These are phyloP conservation scores for Rhizopus microsporus DNA, from an alignment of 371 early-diverging fungal species.

Conservation along the genomic window DNA sequence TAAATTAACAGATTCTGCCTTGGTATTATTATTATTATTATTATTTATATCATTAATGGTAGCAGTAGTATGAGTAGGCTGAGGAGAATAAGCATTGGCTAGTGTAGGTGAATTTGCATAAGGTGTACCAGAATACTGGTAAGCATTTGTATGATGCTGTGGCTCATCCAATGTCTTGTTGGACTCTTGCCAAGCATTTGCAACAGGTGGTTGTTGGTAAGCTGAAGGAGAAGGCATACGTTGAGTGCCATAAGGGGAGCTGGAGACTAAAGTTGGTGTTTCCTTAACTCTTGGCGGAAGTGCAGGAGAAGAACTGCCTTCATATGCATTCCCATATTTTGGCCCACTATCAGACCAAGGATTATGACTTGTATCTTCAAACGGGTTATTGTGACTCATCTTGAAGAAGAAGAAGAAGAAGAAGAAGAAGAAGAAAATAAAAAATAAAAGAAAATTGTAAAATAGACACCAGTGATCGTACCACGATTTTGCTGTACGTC, in stretches of 20 bases:
- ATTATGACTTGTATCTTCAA: constrained; percentile 8
- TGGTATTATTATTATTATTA: constrained; percentile 1
- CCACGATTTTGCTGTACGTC: constrained; percentile 6
- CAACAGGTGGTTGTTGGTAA: constrained; percentile 23
- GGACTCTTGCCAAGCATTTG: constrained; percentile 31
- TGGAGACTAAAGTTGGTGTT: constrained; percentile 1
- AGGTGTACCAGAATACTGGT: constrained; percentile 34
- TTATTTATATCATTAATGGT: neutral
- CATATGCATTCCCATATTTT: constrained; percentile 32
- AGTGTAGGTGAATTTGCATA: constrained; percentile 16
- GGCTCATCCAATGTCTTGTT: constrained; percentile 25
- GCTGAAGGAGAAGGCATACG: constrained; percentile 37
- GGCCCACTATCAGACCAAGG: constrained; percentile 9
- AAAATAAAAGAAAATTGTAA: constrained; percentile 7
- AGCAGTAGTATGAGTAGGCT: constrained; percentile 1
- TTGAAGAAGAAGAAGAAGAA: constrained; percentile 4
- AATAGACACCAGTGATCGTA: no score
- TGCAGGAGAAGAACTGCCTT: constrained; percentile 16
- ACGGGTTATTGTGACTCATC: constrained; percentile 14
- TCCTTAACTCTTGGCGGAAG: constrained; percentile 23
- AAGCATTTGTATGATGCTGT: constrained; percentile 20
- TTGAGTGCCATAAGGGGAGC: constrained; percentile 20
- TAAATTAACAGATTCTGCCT: constrained; percentile 16
- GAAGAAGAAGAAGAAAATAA: constrained; percentile 5
- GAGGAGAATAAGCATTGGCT: constrained; percentile 25